A percentile compares a stretch with the other conserved stretches of the same genome.
These are phyloP conservation scores for Saccharata proteae DNA, from an alignment of 2,329 filamentous ascomycete species.

Conservation along the genomic window DNA sequence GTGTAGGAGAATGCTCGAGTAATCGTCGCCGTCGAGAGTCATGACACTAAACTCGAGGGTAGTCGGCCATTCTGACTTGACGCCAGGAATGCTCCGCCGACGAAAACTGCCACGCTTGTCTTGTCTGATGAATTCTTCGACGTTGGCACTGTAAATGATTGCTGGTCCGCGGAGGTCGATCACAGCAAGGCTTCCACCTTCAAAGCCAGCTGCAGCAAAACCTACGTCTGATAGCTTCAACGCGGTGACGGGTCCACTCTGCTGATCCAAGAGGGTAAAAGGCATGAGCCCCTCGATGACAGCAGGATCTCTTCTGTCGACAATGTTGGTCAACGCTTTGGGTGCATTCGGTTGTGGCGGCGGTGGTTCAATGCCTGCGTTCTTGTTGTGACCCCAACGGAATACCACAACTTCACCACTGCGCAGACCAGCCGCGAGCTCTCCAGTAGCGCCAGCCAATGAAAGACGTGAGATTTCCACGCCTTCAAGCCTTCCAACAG, in stretches of 20 bases:
- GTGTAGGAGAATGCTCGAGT: constrained; percentile 87
- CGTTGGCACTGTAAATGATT: constrained; percentile 63
- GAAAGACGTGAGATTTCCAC: constrained; percentile 69
- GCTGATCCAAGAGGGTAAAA: constrained; percentile 68
- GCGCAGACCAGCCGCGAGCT: constrained; percentile 69
- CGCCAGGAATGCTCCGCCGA: constrained; percentile 36
- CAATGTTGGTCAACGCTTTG: constrained; percentile 57
- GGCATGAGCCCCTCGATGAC: constrained; percentile 75
- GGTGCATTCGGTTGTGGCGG: constrained; percentile 35
- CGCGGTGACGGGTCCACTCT: constrained; percentile 68
- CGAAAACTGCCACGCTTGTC: constrained; percentile 65
- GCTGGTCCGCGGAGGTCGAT: constrained; percentile 80
- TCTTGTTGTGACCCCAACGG: constrained; percentile 72
- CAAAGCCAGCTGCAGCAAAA: constrained; percentile 78
- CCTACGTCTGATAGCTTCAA: constrained; percentile 83
- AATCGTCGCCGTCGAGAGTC: constrained; percentile 85
- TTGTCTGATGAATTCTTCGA: constrained; percentile 63
- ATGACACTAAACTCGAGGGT: constrained; percentile 84
- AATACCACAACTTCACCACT: constrained; percentile 82
- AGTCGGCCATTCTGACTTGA: constrained; percentile 60
- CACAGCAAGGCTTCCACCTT: constrained; percentile 67
- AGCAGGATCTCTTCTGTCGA: constrained; percentile 55
- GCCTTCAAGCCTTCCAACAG: constrained; percentile 65
- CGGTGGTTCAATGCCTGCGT: constrained; percentile 51
- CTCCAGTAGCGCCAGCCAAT: constrained; percentile 67